Conservation (phyloP, 2,329 filamentous ascomycete species). For the Aspergillus aculeatinus region DNA sequence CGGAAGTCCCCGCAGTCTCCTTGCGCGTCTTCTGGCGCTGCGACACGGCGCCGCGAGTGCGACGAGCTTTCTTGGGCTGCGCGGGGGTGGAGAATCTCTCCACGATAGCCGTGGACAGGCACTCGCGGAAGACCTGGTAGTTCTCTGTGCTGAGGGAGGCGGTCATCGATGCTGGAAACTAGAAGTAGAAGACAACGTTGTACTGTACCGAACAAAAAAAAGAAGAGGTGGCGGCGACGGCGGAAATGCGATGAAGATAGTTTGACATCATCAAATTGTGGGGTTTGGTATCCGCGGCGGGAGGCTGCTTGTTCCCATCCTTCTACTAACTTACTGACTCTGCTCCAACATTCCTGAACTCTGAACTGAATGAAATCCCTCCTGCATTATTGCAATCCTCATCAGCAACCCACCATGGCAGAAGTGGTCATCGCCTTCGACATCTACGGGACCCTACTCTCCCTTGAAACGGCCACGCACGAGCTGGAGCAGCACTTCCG, state of each 20-base stretch:
- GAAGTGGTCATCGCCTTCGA: conserved; percentile 66
- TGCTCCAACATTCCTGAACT: too few species aligned
- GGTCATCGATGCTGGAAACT: conserved; percentile 21
- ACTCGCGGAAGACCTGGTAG: conserved; percentile 71
- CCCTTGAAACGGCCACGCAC: conserved; percentile 65
- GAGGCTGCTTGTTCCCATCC: too few species aligned
- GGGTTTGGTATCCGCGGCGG: not conserved
- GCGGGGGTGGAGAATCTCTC: conserved; percentile 53
- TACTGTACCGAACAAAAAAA: not conserved
- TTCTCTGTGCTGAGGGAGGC: conserved; percentile 46
- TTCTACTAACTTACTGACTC: too few species aligned
- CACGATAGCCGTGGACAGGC: conserved; percentile 67
- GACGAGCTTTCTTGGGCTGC: conserved; percentile 42
- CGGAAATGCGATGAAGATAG: not conserved
- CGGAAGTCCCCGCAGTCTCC: too few species aligned
- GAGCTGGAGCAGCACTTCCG: conserved; percentile 58
- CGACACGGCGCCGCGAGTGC: not conserved
- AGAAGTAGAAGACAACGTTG: not conserved
- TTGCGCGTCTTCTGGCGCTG: conserved; percentile 2
- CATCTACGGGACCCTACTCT: conserved; percentile 72
- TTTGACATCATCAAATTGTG: conserved; percentile 5
- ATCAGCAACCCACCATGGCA: conserved; percentile 10
- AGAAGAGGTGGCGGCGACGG: not conserved
- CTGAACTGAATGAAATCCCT: not conserved
- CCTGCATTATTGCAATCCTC: not conserved